Evolutionary conservation across 2,329 filamentous ascomycete species (phyloP).

Genomic region (Aureobasidium sp.): DNA sequence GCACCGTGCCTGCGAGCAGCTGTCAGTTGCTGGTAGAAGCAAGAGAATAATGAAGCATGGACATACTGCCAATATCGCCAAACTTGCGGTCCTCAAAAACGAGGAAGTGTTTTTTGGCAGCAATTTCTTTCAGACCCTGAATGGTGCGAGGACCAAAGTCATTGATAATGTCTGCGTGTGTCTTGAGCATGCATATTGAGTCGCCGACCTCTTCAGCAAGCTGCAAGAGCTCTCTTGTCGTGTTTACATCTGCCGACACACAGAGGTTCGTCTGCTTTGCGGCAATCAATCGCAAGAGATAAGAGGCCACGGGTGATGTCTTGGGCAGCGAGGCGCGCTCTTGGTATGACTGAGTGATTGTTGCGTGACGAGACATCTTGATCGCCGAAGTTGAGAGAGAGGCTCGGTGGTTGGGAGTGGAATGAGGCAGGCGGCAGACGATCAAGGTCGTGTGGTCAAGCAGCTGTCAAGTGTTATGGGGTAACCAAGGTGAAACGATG

Average conservation of each 20-base stretch:
- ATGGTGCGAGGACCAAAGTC: constrained; percentile 54
- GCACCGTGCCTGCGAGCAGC: constrained; percentile 40
- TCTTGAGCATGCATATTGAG: constrained; percentile 54
- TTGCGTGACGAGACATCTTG: constrained; percentile 28
- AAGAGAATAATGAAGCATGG: not conserved
- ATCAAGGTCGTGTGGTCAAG: not conserved
- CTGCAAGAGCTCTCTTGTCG: constrained; percentile 47
- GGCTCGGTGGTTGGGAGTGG: not conserved
- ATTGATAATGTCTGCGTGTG: constrained; percentile 55
- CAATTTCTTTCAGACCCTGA: constrained; percentile 40
- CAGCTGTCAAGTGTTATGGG: not conserved
- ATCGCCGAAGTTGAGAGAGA: not conserved
- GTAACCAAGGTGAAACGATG: not conserved
- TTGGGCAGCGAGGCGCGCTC: constrained; percentile 38
- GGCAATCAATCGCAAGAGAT: constrained; percentile 43
- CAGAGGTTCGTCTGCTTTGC: constrained; percentile 47
- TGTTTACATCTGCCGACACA: constrained; percentile 52
- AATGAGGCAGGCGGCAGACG: not conserved
- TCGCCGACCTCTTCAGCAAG: constrained; percentile 54
- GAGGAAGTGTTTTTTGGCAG: constrained; percentile 43
- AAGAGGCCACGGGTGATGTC: constrained; percentile 40
- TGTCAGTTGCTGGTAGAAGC: not conserved
- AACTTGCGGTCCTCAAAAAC: constrained; percentile 52
- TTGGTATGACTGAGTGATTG: constrained; percentile 38
- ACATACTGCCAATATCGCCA: constrained; percentile 49